Evolutionary conservation across 2,329 filamentous ascomycete genomes (phyloP), one percentile per base, ranked within the genome.

Genomic region (Aspergillus udagawae): DNA sequence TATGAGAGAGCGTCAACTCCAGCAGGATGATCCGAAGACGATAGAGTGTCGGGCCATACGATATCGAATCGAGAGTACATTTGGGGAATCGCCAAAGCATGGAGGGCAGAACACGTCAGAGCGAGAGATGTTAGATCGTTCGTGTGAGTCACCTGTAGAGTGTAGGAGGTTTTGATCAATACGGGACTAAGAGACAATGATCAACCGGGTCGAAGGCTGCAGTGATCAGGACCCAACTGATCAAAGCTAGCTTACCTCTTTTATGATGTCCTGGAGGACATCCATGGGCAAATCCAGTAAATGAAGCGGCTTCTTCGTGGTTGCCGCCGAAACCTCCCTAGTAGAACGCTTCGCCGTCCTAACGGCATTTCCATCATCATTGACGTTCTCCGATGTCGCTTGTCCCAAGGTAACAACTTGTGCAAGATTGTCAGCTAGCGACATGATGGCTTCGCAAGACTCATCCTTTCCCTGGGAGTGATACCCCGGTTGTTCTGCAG

Each of bases 41-140:
- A 79, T 61, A 83, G 82, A 32, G 84, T 84, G 67, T 93, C 90
- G 0, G 90, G 90, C 91, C 91, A 94, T 45, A 93, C 88, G 62
- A 94, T 94, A 69, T 94, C 90, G 73, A 94, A 94, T 59, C 89
- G 85, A 20, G 88, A 89, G 76, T 94, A 94, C 63, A 94, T 91
- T 65, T 87, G 85, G 20, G 90, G 90, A 25, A 91, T 86, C 0
- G 89, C 85, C 54, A 94, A 82, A 47, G 82, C 80, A 74, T 94
- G 89, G 12, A 95, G 82, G 28, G 87, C 86, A 14, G 90, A 91
- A 75, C 91, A 90, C 47, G 89, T 89, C 58, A 91, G 80, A 14
- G 90, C 89, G 44, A 94, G 81, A 14, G 89, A 86, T 0, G 88
- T 91, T 59, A 94, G 80, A 71, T 94, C 90, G 71, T 92, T 93